Evolutionary conservation across 805 yeast species (phyloP), one percentile per base, ranked within the genome.

Genomic region (Pichia insulana): DNA sequence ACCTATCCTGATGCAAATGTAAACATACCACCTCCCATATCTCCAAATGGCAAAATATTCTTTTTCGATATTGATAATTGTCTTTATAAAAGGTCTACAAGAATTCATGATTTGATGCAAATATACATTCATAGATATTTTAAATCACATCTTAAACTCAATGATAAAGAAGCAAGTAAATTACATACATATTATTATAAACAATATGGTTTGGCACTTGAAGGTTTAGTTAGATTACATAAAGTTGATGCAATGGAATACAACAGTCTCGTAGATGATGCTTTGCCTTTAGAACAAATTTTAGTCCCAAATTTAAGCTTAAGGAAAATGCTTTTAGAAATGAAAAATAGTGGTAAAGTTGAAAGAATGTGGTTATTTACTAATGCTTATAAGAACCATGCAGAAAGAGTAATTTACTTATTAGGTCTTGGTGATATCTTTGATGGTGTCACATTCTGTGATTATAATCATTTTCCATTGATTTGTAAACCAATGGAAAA

Each of bases 51-150:
- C 17, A 54, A 50, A 28, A 65, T 62, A 15, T 85, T 92, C 63
- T 87, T 79, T 62, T 90, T 90, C 55, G 98, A 90, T 59, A 87
- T 90, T 42, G 98, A 90, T 67, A 90, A 90, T 61, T 88, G 97
- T 59, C 71, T 90, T 26, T 90, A 90, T 63, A 71, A 74, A 41
- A 68, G 88, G 44, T 78, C 87, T 1, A 74, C 84, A 19, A 71
- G 71, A 58, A 83, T 90, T 52, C 94, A 83, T 54, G 92, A 83
- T 51, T 58, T 86, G 62, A 90, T 90, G 97, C 95, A 83, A 55
- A 78, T 74, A 15, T 80, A 79, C 47, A 90, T 92, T 52, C 90
- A 85, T 50, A 67, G 80, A 37, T 90, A 83, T 62, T 87, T 92
- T 67, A 81, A 78, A 53, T 70, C 71, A 42, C 69, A 72, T 37